Conservation (phyloP, 352 stramenopile species). For the Pythium grandisporangium region DNA sequence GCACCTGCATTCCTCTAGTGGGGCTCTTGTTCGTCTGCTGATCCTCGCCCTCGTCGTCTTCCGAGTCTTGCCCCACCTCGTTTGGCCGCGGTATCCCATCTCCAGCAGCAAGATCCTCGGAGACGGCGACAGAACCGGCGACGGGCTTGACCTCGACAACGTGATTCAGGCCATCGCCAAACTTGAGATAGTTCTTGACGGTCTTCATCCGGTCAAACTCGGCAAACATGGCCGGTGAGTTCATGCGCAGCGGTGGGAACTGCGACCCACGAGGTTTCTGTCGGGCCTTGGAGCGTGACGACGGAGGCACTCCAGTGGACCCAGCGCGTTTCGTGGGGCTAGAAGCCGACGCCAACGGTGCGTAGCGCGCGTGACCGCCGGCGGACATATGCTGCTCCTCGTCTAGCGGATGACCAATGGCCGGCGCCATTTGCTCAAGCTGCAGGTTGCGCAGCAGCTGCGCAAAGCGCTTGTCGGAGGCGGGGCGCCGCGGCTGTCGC, state of each 20-base stretch:
- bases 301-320: too few species aligned
- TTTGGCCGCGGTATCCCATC: neutral
- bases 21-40: too few species aligned
- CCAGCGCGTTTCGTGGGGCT: neutral
- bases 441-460: slow-evolving; percentile 56
- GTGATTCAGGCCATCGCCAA: slow-evolving; percentile 35
- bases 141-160: slow-evolving; percentile 28
- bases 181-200: slow-evolving; percentile 53
- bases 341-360: too few species aligned
- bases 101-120: slow-evolving; percentile 1
- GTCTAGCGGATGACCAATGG: too few species aligned
- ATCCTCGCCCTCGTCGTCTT: slow-evolving; percentile 7
- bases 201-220: slow-evolving; percentile 59
- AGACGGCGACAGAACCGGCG: neutral
- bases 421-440: slow-evolving; percentile 31
- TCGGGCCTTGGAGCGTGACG: too few species aligned
- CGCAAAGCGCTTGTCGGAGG: slow-evolving; percentile 56
- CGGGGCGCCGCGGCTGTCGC: slow-evolving; percentile 17
- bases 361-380: too few species aligned
- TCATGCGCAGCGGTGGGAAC: slow-evolving; percentile 30
- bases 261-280: slow-evolving; percentile 3
- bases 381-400: neutral
- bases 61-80: neutral
- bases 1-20: too few species aligned
- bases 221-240: slow-evolving; percentile 30